Evolutionary conservation across 352 stramenopile genomes (phyloP).

Genomic region (Pythium dissimile): DNA sequence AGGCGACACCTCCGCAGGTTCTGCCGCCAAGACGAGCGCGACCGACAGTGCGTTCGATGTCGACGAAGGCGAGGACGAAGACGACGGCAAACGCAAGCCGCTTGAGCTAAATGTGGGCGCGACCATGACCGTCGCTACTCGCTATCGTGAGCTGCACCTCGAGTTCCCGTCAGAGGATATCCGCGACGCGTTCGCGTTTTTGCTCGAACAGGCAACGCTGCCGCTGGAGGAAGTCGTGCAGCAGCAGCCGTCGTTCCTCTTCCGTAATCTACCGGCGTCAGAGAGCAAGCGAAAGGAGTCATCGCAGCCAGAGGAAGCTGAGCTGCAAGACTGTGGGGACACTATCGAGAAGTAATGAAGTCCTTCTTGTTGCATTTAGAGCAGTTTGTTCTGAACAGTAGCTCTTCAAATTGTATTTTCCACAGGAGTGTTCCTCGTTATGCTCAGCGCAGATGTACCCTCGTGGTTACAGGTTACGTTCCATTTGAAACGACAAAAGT

Average conservation of each 20-base stretch:
- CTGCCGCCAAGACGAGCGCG: conserved; percentile 5
- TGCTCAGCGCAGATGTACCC: too few species aligned
- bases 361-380: too few species aligned
- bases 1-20: not conserved
- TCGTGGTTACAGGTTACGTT: too few species aligned
- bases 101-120: conserved; percentile 45
- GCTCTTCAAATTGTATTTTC: too few species aligned
- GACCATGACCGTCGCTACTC: conserved; percentile 57
- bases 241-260: conserved; percentile 14
- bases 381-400: too few species aligned
- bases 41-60: conserved; percentile 10
- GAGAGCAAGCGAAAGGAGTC: too few species aligned
- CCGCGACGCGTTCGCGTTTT: conserved; percentile 63
- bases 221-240: conserved; percentile 29
- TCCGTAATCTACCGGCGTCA: too few species aligned
- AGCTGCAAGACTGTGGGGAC: too few species aligned
- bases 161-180: conserved; percentile 64
- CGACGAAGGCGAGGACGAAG: not conserved
- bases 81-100: conserved; percentile 26
- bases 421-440: too few species aligned
- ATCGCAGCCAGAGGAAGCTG: too few species aligned
- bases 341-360: too few species aligned
- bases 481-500: too few species aligned
- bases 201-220: conserved; percentile 63
- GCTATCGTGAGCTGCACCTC: conserved; percentile 64